Evolutionary conservation across 768 basidiomycete genomes (phyloP).

Genomic region (Mycena epipterygia): DNA sequence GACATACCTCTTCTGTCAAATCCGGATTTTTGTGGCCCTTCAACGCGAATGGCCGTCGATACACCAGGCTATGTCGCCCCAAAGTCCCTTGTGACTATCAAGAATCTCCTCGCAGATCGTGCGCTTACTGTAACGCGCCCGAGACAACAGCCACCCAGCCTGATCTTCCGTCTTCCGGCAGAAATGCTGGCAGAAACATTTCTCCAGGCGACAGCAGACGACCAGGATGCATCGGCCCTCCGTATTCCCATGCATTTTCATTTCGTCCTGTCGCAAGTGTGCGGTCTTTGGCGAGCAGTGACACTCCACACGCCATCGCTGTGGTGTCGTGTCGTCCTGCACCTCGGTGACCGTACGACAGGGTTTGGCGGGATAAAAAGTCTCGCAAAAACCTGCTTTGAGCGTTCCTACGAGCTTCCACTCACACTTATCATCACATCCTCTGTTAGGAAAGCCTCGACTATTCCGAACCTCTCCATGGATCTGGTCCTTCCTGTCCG

Average conservation of each 20-base stretch:
- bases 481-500: conserved; percentile 33
- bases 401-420: conserved; percentile 31
- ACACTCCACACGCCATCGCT: conserved; percentile 48
- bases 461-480: conserved; percentile 26
- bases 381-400: conserved; percentile 27
- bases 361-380: conserved; percentile 11
- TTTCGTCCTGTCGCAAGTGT: conserved; percentile 52
- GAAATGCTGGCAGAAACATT: conserved; percentile 34
- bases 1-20: conserved; percentile 6
- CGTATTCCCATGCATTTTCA: conserved; percentile 41
- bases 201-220: conserved; percentile 23
- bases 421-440: conserved; percentile 26
- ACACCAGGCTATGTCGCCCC: neutral
- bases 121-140: conserved; percentile 24
- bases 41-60: neutral
- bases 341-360: conserved; percentile 15
- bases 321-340: conserved; percentile 42
- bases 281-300: conserved; percentile 49
- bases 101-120: conserved; percentile 17
- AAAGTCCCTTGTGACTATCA: conserved; percentile 25
- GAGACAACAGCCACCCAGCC: conserved; percentile 22
- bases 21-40: conserved; percentile 17
- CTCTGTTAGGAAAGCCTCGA: neutral
- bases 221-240: conserved; percentile 1
- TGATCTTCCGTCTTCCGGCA: conserved; percentile 32